These are phyloP conservation scores for Cubamyces lactineus DNA, from an alignment of 768 basidiomycete genomes.

Conservation along the genomic window DNA sequence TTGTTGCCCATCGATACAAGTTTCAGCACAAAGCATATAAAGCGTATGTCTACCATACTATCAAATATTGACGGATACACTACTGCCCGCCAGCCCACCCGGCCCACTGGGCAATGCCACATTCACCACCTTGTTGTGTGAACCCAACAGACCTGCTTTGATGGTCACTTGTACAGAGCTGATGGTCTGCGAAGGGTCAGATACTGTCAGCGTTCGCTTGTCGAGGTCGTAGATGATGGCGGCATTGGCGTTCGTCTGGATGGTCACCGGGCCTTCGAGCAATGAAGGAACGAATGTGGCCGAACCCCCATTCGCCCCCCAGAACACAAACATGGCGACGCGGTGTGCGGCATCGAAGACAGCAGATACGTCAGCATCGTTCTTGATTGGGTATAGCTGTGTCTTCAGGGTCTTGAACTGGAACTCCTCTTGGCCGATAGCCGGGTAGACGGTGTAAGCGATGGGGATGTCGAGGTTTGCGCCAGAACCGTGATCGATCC, in stretches of 20 bases:
- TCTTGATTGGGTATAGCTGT: constrained; percentile 44
- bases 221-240: constrained; percentile 48
- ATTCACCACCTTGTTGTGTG: constrained; percentile 34
- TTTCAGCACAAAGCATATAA: neutral
- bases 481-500: constrained; percentile 49
- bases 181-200: constrained; percentile 67
- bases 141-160: constrained; percentile 24
- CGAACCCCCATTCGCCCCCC: constrained; percentile 51
- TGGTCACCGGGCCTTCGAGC: constrained; percentile 37
- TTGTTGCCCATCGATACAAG: too few species aligned
- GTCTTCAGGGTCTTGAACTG: constrained; percentile 37
- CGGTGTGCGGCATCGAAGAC: constrained; percentile 47
- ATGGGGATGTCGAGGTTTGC: constrained; percentile 37
- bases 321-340: constrained; percentile 57
- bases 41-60: neutral
- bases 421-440: constrained; percentile 45
- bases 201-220: constrained; percentile 52
- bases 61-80: constrained; percentile 38
- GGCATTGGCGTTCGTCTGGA: constrained; percentile 44
- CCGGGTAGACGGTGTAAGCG: constrained; percentile 63
- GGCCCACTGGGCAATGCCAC: constrained; percentile 46
- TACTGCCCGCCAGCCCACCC: constrained; percentile 53
- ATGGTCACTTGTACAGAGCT: constrained; percentile 42
- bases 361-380: constrained; percentile 54
- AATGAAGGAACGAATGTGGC: constrained; percentile 39